Evolutionary conservation across 164 flowering plant genomes (phyloP), one percentile per base, ranked within the genome.

Genomic region (Magnolia officinalis): DNA sequence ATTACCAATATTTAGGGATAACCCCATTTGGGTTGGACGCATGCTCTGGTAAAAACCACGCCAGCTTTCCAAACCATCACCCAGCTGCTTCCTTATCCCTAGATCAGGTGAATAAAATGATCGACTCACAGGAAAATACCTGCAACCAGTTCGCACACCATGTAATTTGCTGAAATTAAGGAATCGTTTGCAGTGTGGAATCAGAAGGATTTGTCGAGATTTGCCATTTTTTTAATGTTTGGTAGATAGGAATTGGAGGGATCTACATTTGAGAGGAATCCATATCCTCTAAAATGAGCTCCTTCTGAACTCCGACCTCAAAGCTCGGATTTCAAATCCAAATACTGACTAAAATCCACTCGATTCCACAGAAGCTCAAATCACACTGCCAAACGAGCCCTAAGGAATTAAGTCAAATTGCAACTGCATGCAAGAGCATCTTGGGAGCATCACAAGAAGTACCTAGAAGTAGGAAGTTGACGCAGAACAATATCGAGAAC

Each of bases 1-100:
- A 37, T 8, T 84, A 93, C 99, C 99, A 77, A 96, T 96, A 78
- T 96, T 96, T 59, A 96, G 85, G 0, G 99, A 96, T 2, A 96
- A 78, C 0, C 99, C 99, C 99, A 94, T 96, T 82, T 96, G 99
- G 14, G 99, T 96, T 9, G 99, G 98, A 1, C 99, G 91, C 49
- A 94, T 90, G 73, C 99, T 96, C 81, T 96, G 99, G 77, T 96
- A 92, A 79, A 96, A 96, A 24, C 99, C 98, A 66, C 98, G 86
- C 98, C 97, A 96, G 77, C 97, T 91, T 78, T 94, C 99, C 78
- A 96, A 75, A 2, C 99, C 99, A 71, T 94, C 97, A 63, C 98
- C 98, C 68, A 96, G 83, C 10, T 95, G 72, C 78, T 90, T 90
- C 79, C 90, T 89, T 78, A 87, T 83, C 24, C 98, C 97, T n/a